Percentiles rank a stretch among this genome's conserved stretches.
Evolutionary conservation across 1,284 basidiomycete species (phyloP).

Genomic region (Cryptococcus wingfieldii): DNA sequence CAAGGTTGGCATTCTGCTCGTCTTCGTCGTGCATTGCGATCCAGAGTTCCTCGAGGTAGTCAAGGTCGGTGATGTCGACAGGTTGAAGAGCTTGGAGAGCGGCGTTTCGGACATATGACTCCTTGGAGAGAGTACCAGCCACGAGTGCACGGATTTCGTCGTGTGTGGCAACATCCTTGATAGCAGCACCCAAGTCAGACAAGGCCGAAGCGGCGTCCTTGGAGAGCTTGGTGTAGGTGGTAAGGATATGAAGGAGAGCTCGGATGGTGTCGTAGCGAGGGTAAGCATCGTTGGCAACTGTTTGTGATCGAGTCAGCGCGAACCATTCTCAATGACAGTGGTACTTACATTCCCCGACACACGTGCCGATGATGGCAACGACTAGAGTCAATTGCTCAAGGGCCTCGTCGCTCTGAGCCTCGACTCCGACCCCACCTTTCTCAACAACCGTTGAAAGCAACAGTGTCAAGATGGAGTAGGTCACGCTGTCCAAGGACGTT

Average conservation of each 20-base stretch:
- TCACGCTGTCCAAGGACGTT: conserved; percentile 74
- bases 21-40: conserved; percentile 87
- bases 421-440: conserved; percentile 62
- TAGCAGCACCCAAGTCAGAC: conserved; percentile 76
- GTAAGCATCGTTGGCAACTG: conserved; percentile 65
- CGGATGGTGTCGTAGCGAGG: conserved; percentile 69
- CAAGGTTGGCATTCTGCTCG: conserved; percentile 82
- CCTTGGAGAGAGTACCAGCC: conserved; percentile 73
- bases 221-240: conserved; percentile 71
- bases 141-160: conserved; percentile 68
- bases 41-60: conserved; percentile 87
- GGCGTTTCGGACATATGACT: conserved; percentile 82
- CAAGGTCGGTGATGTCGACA: conserved; percentile 89
- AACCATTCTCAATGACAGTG: conserved; percentile 3
- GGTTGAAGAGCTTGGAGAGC: conserved; percentile 90
- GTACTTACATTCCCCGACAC: conserved; percentile 72
- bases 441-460: conserved; percentile 68
- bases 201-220: conserved; percentile 83
- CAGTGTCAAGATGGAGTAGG: conserved; percentile 77
- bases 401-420: conserved; percentile 61
- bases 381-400: conserved; percentile 84
- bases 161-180: conserved; percentile 61
- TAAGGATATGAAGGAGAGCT: conserved; percentile 70
- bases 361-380: conserved; percentile 80
- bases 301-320: not conserved